Percentiles rank a stretch among this genome's conserved stretches.
phyloP scores from a whole-genome alignment of 192 early-diverging fungal genomes.

The Funneliformis geosporum region DNA sequence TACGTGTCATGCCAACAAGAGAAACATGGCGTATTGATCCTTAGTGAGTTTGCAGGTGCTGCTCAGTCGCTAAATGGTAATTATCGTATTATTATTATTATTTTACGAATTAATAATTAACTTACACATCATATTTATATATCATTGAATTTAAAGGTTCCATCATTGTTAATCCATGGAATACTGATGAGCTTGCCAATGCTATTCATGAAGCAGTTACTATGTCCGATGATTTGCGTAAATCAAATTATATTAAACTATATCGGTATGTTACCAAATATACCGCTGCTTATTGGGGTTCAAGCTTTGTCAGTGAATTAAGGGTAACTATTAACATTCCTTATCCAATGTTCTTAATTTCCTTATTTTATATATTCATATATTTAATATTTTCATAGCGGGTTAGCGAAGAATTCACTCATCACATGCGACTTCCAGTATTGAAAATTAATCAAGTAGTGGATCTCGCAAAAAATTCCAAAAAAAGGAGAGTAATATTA shows the following conservation, averaged over 20 bases:
- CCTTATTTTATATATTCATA: background rate
- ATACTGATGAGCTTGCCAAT: constrained; percentile 91
- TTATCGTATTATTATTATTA: background rate
- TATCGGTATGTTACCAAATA: constrained; percentile 95
- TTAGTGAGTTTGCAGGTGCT: constrained; percentile 98
- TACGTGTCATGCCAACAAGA: constrained; percentile 92
- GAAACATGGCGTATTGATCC: constrained; percentile 93
- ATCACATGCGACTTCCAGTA: constrained; percentile 62
- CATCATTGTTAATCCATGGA: constrained; percentile 99
- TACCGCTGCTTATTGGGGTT: constrained; percentile 97
- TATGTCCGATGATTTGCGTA: constrained; percentile 81
- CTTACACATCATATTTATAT: background rate
- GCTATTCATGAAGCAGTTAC: constrained; percentile 90
- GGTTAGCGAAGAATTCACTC: constrained; percentile 61
- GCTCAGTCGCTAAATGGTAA: constrained; percentile 95
- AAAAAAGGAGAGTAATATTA: constrained; percentile 77
- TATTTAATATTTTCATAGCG: background rate
- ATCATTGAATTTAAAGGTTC: constrained; percentile 58
- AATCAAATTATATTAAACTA: constrained; percentile 87
- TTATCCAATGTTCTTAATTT: background rate
- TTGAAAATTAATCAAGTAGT: constrained; percentile 57
- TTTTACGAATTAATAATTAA: background rate
- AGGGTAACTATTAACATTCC: constrained; percentile 44
- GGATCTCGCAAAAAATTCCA: constrained; percentile 54
- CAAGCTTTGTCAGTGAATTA: constrained; percentile 90